A percentile compares a stretch with the other conserved stretches of the same genome.
Conservation (phyloP, 192 early-diverging fungal species). For the Coemansia sp. region DNA sequence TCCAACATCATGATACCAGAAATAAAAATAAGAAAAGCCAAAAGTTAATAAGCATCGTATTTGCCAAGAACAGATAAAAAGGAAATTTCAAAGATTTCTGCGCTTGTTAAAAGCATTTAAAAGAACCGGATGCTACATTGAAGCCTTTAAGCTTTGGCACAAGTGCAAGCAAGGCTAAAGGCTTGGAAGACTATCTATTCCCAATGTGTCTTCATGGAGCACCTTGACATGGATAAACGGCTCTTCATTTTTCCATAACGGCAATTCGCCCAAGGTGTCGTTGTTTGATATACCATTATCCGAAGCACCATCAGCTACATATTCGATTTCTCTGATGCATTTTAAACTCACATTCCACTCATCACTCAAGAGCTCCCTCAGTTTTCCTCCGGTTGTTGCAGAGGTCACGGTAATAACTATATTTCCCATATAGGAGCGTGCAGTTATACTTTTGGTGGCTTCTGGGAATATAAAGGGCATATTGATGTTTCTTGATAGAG, state of each 20-base stretch:
- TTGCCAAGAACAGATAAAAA: too few species aligned
- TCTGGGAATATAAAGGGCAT: too few species aligned
- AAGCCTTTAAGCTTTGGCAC: too few species aligned
- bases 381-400: not conserved
- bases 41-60: not conserved
- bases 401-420: not conserved
- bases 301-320: not conserved
- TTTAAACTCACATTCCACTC: not conserved
- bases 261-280: not conserved
- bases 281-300: not conserved
- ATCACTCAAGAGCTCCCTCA: not conserved
- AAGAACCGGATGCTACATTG: too few species aligned
- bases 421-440: not conserved
- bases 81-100: too few species aligned
- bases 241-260: not conserved
- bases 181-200: too few species aligned
- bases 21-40: not conserved
- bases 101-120: too few species aligned
- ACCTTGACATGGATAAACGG: too few species aligned
- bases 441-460: not conserved
- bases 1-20: not conserved
- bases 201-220: too few species aligned
- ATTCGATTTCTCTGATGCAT: not conserved
- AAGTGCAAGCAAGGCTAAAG: too few species aligned
- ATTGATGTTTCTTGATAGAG: not conserved